Conservation (phyloP, 345 rosid species). For the Cardamine resedifolia region DNA sequence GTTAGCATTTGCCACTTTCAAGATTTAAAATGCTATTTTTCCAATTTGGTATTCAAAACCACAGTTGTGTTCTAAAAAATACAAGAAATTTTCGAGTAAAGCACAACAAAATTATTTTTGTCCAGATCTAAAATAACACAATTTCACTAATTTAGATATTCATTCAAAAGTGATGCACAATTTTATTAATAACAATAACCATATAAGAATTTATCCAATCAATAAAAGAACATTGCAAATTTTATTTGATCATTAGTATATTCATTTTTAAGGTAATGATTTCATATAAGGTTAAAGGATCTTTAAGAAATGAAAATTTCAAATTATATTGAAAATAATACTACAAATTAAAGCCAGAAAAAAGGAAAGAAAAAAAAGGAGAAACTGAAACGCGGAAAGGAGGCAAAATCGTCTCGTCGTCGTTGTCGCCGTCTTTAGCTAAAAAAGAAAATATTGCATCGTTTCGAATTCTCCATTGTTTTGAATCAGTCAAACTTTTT, state of each 20-base stretch:
- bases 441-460: not conserved
- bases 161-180: not conserved
- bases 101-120: not conserved
- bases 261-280: conserved; percentile 15
- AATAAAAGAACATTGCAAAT: not conserved
- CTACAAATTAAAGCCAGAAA: not conserved
- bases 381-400: conserved; percentile 40
- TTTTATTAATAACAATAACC: not conserved
- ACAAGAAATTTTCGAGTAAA: not conserved
- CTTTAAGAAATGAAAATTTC: not conserved
- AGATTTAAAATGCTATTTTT: no score
- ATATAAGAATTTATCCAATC: not conserved
- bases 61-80: not conserved
- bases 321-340: not conserved
- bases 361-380: not conserved
- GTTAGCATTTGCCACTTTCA: no score
- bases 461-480: conserved; percentile 15
- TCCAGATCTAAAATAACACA: not conserved
- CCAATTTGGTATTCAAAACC: no score
- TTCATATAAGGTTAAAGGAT: not conserved
- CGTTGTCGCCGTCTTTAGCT: conserved; percentile 25
- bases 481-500: conserved; percentile 25
- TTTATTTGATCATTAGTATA: not conserved
- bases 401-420: conserved; percentile 28
- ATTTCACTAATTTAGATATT: not conserved